Conservation (phyloP, 2,329 filamentous ascomycete genomes). For the Neofusicoccum kwambonambiense region DNA sequence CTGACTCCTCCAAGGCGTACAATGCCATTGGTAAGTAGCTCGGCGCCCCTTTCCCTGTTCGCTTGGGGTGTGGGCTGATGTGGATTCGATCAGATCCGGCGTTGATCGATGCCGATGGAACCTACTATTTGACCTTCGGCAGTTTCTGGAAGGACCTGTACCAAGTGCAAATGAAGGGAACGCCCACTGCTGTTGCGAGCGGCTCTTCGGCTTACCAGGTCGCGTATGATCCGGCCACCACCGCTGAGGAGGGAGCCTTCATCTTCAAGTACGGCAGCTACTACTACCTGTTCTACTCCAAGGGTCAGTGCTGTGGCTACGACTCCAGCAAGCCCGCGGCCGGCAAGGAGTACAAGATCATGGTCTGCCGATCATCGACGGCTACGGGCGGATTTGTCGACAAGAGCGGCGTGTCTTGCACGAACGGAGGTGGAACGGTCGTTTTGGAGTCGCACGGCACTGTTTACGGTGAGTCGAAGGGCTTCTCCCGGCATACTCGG, state of each 20-base stretch:
- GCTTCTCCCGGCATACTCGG: too few relatives aligned
- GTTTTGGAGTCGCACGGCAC: slow-evolving; percentile 60
- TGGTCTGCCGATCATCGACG: slow-evolving; percentile 59
- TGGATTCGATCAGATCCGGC: slow-evolving; percentile 40
- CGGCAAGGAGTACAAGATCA: slow-evolving; percentile 66
- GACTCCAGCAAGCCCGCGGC: slow-evolving; percentile 50
- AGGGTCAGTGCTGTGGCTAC: slow-evolving; percentile 62
- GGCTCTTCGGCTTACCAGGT: slow-evolving; percentile 45
- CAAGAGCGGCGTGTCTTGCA: slow-evolving; percentile 53
- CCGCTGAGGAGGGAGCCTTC: slow-evolving; percentile 58
- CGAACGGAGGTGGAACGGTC: slow-evolving; percentile 57
- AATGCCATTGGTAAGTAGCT: slow-evolving; percentile 45
- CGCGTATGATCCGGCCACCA: slow-evolving; percentile 53
- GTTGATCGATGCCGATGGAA: slow-evolving; percentile 42
- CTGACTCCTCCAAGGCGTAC: slow-evolving; percentile 39
- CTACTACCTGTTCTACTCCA: slow-evolving; percentile 65
- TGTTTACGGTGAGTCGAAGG: slow-evolving; percentile 52
- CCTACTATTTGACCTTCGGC: slow-evolving; percentile 60
- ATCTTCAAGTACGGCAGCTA: slow-evolving; percentile 56
- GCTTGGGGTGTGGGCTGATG: neutral
- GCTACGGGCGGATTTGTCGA: slow-evolving; percentile 58
- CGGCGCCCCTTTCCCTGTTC: neutral
- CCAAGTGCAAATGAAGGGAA: slow-evolving; percentile 52
- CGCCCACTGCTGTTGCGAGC: slow-evolving; percentile 32
- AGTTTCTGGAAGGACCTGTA: slow-evolving; percentile 68